Conservation (phyloP, 805 yeast genomes). For the Schwanniomyces yamadae region DNA sequence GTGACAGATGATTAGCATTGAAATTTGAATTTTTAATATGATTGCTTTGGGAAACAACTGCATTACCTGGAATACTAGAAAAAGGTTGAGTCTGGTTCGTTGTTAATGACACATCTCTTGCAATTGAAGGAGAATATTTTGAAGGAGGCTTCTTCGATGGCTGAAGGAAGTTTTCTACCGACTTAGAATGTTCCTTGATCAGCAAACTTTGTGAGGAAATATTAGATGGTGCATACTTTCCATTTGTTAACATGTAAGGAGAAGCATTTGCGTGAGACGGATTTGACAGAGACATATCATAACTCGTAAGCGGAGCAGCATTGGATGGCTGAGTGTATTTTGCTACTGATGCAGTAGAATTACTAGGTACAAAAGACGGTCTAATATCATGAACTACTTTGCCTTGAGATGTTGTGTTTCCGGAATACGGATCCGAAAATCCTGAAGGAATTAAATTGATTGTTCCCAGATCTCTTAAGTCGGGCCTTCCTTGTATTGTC, state of each 20-base stretch:
- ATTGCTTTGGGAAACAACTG: neutral
- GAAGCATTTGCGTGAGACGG: neutral
- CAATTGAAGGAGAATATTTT: neutral
- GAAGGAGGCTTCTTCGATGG: slow-evolving; percentile 1
- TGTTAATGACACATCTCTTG: neutral
- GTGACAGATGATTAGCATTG: slow-evolving; percentile 15
- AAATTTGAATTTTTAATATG: slow-evolving; percentile 1
- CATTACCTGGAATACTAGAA: slow-evolving; percentile 11
- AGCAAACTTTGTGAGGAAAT: slow-evolving; percentile 19
- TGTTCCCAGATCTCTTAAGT: neutral
- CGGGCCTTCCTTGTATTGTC: slow-evolving; percentile 3
- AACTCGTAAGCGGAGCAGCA: neutral
- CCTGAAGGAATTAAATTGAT: slow-evolving; percentile 5
- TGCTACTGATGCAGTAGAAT: slow-evolving; percentile 1
- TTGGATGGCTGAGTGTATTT: slow-evolving; percentile 1
- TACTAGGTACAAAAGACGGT: neutral
- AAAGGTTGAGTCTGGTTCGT: slow-evolving; percentile 1
- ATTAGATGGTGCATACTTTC: slow-evolving; percentile 21
- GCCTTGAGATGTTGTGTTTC: slow-evolving; percentile 1
- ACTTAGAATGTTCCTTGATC: neutral
- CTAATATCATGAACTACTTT: neutral
- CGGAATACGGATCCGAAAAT: slow-evolving; percentile 5
- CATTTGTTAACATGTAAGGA: neutral
- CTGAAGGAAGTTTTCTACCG: neutral
- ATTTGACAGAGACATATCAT: neutral